phyloP scores from a whole-genome alignment of 2,329 filamentous ascomycete species.

The Fusarium staphyleae region DNA sequence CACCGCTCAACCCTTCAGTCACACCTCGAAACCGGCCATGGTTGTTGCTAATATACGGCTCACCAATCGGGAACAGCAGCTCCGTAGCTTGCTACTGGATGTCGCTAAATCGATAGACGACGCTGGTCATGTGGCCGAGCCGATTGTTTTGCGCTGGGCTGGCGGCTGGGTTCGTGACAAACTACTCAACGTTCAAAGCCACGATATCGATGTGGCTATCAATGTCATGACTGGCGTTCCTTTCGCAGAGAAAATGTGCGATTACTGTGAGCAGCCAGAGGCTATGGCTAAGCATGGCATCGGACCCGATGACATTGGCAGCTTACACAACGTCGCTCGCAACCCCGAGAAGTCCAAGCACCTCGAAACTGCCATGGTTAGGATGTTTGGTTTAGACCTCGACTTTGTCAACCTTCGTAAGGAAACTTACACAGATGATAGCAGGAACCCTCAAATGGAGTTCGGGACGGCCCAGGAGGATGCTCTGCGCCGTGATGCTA shows the following conservation, averaged over 20 bases:
- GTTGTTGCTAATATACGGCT: slow-evolving; percentile 56
- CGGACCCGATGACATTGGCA: slow-evolving; percentile 67
- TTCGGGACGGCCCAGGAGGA: slow-evolving; percentile 94
- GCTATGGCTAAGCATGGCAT: slow-evolving; percentile 69
- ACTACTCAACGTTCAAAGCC: slow-evolving; percentile 72
- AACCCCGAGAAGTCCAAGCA: slow-evolving; percentile 98
- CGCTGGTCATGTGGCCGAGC: slow-evolving; percentile 56
- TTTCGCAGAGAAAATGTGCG: slow-evolving; percentile 73
- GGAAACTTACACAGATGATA: slow-evolving; percentile 89
- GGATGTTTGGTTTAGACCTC: slow-evolving; percentile 84
- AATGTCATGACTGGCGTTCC: slow-evolving; percentile 83
- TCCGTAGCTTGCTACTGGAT: slow-evolving; percentile 81
- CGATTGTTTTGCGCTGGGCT: slow-evolving; percentile 76
- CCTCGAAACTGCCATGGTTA: slow-evolving; percentile 88
- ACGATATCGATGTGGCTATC: slow-evolving; percentile 87
- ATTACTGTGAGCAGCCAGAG: slow-evolving; percentile 68
- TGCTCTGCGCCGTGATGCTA: slow-evolving; percentile 87
- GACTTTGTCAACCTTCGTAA: slow-evolving; percentile 95
- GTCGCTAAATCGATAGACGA: slow-evolving; percentile 71
- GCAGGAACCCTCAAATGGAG: slow-evolving; percentile 89
- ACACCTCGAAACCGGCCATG: slow-evolving; percentile 24
- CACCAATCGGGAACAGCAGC: slow-evolving; percentile 72
- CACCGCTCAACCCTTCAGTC: background rate
- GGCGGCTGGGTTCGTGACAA: slow-evolving; percentile 91
- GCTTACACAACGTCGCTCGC: slow-evolving; percentile 84